Evolutionary conservation across 306 rosid genomes (phyloP), one percentile per base, ranked within the genome.

Genomic region (Aeschynomene evenia): DNA sequence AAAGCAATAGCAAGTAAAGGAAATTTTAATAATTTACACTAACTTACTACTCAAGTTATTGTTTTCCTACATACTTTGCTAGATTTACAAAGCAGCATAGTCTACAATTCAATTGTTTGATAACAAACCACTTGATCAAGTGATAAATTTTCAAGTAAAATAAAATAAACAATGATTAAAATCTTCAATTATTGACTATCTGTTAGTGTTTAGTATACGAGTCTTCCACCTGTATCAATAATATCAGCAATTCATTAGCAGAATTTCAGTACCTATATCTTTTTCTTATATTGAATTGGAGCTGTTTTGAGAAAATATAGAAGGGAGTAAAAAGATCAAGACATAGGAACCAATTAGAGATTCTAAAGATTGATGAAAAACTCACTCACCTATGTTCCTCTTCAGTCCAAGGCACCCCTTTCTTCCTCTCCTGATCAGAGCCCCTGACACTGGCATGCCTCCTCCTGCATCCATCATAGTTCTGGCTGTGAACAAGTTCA

Each of bases 371-470:
- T 57, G 61, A 72, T 45, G 28, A 64, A 81, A 28, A 73, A 69
- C 63, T 81, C 34, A 69, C 63, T 81, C 34, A 86, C 98, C 83
- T 87, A 81, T 93, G 98, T 71, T 93, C 98, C 9, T 93, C 98
- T 77, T 84, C 88, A 22, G 98, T 93, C 87, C 87, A 83, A 3
- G 84, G 87, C 1, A 83, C 84, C 0, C 87, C 87, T 76, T 83
- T 83, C 82, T 88, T 90, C 83, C 97, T 90, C 57, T 93, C 98
- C 60, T 88, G 97, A 66, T 93, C 97, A 59, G 90, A 61, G 26
- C 75, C 81, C 62, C 82, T 74, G 49, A 79, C 76, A 15, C 71
- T 19, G 0, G 70, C 72, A 72, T 86, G 69, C 71, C 78, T 88
- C 79, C 85, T 90, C 76, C 90, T 64, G 36, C 28, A 75, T 50